phyloP scores from a whole-genome alignment of 345 rosid genomes.

The Populus deltoides region DNA sequence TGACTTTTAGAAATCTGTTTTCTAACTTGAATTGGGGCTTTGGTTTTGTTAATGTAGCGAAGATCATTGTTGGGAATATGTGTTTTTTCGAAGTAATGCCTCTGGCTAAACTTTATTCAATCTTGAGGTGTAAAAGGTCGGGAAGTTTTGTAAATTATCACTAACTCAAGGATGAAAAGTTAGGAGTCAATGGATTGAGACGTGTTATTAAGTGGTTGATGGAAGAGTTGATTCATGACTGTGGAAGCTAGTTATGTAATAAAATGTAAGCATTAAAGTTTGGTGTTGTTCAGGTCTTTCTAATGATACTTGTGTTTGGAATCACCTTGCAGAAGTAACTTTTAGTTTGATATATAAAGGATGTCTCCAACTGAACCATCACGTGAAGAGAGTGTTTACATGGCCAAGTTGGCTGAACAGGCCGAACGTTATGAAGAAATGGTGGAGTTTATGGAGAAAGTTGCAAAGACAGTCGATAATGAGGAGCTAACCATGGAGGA shows the following conservation, averaged over 20 bases:
- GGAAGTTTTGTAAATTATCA: background rate
- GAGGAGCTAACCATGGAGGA: constrained; percentile 96
- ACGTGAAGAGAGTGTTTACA: constrained; percentile 84
- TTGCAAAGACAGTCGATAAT: constrained; percentile 70
- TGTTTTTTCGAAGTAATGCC: background rate
- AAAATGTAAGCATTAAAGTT: background rate
- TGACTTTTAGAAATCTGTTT: background rate
- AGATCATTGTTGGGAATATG: background rate
- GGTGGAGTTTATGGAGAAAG: constrained; percentile 98
- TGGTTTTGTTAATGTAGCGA: background rate
- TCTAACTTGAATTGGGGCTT: background rate
- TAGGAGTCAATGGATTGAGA: background rate
- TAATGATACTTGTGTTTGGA: background rate
- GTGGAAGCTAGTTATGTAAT: background rate
- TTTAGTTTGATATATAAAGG: constrained; percentile 29
- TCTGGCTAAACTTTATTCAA: background rate
- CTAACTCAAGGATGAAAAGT: background rate
- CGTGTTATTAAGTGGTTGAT: background rate
- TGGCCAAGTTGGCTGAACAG: constrained; percentile 97
- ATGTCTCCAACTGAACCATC: constrained; percentile 70
- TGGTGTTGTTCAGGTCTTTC: background rate
- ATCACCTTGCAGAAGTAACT: constrained; percentile 14
- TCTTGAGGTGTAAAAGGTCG: background rate
- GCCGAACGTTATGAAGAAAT: constrained; percentile 97
- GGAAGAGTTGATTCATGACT: background rate